These are phyloP conservation scores for Euphorbia tirucalli DNA, from an alignment of 345 rosid species.

Conservation along the genomic window DNA sequence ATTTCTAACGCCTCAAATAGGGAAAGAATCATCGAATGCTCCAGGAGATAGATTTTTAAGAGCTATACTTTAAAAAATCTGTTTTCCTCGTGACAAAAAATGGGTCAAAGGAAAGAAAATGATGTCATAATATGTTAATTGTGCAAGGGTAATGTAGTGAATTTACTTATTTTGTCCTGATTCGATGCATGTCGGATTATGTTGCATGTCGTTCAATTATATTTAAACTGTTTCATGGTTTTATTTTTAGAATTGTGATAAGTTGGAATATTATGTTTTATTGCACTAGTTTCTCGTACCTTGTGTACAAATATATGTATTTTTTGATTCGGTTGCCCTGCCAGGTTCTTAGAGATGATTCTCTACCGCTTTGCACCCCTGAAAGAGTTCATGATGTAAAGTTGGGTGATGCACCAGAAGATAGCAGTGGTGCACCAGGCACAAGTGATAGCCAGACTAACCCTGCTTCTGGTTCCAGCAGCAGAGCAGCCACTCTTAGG, in stretches of 20 bases:
- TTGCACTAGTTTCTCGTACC: neutral
- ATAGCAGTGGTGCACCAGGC: constrained; percentile 39
- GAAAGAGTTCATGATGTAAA: constrained; percentile 96
- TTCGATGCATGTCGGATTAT: neutral
- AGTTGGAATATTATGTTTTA: neutral
- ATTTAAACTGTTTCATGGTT: neutral
- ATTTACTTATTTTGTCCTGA: neutral
- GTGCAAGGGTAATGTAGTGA: neutral
- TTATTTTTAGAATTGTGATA: neutral
- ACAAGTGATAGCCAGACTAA: constrained; percentile 55
- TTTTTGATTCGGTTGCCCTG: constrained; percentile 8
- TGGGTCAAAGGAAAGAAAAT: neutral
- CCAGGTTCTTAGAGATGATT: constrained; percentile 84
- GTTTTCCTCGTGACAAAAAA: neutral
- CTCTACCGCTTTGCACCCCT: constrained; percentile 85
- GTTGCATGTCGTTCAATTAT: neutral
- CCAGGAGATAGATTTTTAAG: no score
- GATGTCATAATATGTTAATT: no score
- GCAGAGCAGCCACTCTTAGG: constrained; percentile 64
- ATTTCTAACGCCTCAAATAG: no score
- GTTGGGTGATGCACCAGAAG: constrained; percentile 81
- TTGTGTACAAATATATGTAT: neutral
- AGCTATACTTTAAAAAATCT: no score
- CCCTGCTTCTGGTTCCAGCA: constrained; percentile 78
- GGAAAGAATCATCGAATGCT: no score